Percentiles rank a stretch among this genome's conserved stretches.
These are phyloP conservation scores for Huntiella savannae DNA, from an alignment of 2,329 filamentous ascomycete genomes.

Conservation along the genomic window DNA sequence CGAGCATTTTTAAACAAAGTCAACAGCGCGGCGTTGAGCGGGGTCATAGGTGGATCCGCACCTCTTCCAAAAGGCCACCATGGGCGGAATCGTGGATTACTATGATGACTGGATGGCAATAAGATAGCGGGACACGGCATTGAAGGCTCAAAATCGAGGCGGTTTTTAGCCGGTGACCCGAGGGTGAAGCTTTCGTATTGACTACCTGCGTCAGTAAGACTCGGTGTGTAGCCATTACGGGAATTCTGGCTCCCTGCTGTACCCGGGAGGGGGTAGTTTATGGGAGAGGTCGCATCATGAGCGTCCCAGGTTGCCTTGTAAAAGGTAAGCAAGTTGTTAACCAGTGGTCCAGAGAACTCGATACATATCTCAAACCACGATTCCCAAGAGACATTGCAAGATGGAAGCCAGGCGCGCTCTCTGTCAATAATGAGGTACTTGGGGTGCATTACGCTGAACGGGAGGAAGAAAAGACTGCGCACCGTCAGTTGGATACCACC, in stretches of 20 bases:
- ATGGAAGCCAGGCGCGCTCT: constrained; percentile 46
- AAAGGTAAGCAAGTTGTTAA: constrained; percentile 44
- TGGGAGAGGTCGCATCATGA: not conserved
- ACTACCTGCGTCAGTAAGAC: not conserved
- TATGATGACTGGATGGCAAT: constrained; percentile 55
- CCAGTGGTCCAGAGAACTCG: constrained; percentile 41
- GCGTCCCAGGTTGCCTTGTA: constrained; percentile 46
- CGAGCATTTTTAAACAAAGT: constrained; percentile 39
- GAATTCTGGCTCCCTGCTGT: not conserved
- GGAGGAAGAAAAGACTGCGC: constrained; percentile 62
- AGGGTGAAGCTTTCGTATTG: constrained; percentile 9
- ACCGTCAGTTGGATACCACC: constrained; percentile 47
- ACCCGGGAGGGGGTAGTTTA: not conserved
- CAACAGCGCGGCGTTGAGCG: constrained; percentile 47
- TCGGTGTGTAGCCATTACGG: not conserved
- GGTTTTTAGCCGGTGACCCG: constrained; percentile 16
- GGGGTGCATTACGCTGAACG: constrained; percentile 73
- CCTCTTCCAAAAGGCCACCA: constrained; percentile 36
- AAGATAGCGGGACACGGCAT: constrained; percentile 52
- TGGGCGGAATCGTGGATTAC: constrained; percentile 43
- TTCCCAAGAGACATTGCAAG: constrained; percentile 76
- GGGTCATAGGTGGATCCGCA: constrained; percentile 37
- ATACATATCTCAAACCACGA: constrained; percentile 70
- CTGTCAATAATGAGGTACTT: constrained; percentile 65
- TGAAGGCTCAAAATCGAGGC: constrained; percentile 44